Evolutionary conservation across 1,284 basidiomycete species (phyloP).

Genomic region (Marasmius tenuissimus): DNA sequence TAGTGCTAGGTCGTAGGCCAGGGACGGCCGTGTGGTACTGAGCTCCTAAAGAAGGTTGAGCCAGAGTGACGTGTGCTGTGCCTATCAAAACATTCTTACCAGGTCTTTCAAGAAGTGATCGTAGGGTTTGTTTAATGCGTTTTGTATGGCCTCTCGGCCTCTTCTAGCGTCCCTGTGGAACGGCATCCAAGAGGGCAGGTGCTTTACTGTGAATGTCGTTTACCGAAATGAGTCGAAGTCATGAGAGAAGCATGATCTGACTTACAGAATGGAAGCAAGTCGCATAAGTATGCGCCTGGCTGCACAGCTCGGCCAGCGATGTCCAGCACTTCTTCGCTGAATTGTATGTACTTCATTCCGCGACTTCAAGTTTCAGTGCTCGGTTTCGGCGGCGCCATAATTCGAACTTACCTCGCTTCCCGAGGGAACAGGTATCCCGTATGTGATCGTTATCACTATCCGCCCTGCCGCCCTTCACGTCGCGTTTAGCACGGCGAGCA

Average conservation of each 20-base stretch:
- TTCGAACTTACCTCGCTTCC: constrained; percentile 19
- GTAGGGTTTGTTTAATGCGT: constrained; percentile 4
- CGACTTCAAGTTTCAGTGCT: neutral
- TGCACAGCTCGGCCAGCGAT: constrained; percentile 18
- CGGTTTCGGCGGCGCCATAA: neutral
- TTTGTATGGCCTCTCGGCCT: constrained; percentile 1
- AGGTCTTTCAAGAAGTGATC: constrained; percentile 5
- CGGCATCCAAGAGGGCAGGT: constrained; percentile 13
- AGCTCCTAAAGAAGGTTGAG: neutral
- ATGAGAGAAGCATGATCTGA: constrained; percentile 11
- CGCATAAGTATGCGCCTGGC: constrained; percentile 25
- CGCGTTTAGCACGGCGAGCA: neutral
- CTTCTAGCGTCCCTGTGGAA: constrained; percentile 3
- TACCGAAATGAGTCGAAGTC: neutral
- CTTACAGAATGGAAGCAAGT: constrained; percentile 22
- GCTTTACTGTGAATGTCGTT: constrained; percentile 6
- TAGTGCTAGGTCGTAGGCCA: neutral
- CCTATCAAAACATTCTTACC: constrained; percentile 18
- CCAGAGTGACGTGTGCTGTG: constrained; percentile 13
- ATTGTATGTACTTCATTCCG: constrained; percentile 20
- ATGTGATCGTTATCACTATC: constrained; percentile 24
- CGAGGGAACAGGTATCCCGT: constrained; percentile 19
- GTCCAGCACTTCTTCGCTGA: constrained; percentile 23
- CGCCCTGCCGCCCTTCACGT: constrained; percentile 17
- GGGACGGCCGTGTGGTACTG: neutral